Evolutionary conservation across 1,284 basidiomycete species (phyloP), one percentile per base, ranked within the genome.

Genomic region (Cryptococcus depauperatus): DNA sequence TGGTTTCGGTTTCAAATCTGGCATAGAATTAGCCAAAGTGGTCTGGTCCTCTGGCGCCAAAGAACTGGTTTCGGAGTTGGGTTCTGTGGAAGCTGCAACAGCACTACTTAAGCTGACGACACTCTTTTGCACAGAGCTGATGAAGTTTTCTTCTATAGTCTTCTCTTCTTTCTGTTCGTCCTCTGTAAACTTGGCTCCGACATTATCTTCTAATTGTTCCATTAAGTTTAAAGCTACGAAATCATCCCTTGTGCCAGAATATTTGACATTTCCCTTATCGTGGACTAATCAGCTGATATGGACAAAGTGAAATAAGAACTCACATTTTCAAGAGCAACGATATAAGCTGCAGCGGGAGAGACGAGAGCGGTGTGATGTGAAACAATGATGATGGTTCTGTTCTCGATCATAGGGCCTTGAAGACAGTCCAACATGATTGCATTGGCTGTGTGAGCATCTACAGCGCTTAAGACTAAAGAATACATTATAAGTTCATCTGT

Each of bases 401-500:
- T 81, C 38, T 75, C 70, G 74, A 89, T 79, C 35, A 95, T 75
- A n/a, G 84, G 81, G 10, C 91, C 91, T 57, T 81, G 81, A 27
- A 95, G 73, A 57, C 89, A 93, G 55, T 87, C 74, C 48, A 82
- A 72, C 70, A 82, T 89, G 14, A 95, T 76, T 55, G 90, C 85
- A 50, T 85, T 77, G 7, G 88, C 86, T 5, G 90, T 92, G 58
- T 91, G 88, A 0, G 68, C 86, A 59, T 91, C 87, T 44, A 90
- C 85, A 71, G 62, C 52, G 27, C 59, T 62, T 29, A 64, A 50
- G 0, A 66, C 61, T 62, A 25, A 25, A 13, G 4, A 29, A 21
- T 11, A 23, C 3, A 22, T 43, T 35, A n/a, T n/a, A 39, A 37
- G 43, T 37, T 22, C 16, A 22, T 13, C 14, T 9, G 19, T 21